phyloP scores from a whole-genome alignment of 805 yeast species.

The Metschnikowia drakensbergensis region DNA sequence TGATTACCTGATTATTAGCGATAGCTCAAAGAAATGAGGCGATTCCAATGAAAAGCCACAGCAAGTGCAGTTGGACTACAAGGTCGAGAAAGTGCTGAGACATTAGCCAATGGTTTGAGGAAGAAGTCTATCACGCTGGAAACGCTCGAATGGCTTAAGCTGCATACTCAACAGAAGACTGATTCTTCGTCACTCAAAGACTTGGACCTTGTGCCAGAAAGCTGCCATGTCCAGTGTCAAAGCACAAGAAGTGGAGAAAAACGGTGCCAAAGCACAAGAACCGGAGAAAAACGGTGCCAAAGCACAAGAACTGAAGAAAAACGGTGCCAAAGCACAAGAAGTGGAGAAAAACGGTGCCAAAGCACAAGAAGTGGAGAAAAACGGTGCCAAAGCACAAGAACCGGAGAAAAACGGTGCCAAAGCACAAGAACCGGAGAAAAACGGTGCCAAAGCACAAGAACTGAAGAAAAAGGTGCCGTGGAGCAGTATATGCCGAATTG shows the following conservation, averaged over 20 bases:
- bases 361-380: too few species aligned
- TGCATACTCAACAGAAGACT: slow-evolving; percentile 50
- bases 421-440: slow-evolving; percentile 16
- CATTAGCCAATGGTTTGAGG: slow-evolving; percentile 15
- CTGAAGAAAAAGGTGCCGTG: slow-evolving; percentile 20
- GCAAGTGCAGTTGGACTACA: slow-evolving; percentile 4
- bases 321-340: too few species aligned
- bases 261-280: background rate
- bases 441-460: background rate
- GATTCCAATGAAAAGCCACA: slow-evolving; percentile 17
- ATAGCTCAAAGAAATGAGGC: slow-evolving; percentile 25
- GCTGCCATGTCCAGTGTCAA: slow-evolving; percentile 11
- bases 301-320: too few species aligned
- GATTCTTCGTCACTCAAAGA: slow-evolving; percentile 55
- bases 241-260: slow-evolving; percentile 16
- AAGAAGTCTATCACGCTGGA: background rate
- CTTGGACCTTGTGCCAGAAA: slow-evolving; percentile 31
- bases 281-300: slow-evolving; percentile 15
- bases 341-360: too few species aligned
- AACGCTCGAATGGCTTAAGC: slow-evolving; percentile 45
- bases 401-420: too few species aligned
- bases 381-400: too few species aligned
- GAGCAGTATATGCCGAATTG: slow-evolving; percentile 37
- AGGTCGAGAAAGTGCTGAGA: slow-evolving; percentile 9
- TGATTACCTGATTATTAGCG: slow-evolving; percentile 30